These are phyloP conservation scores for Penicillium verrucosum DNA, from an alignment of 2,329 filamentous ascomycete species.

Conservation along the genomic window DNA sequence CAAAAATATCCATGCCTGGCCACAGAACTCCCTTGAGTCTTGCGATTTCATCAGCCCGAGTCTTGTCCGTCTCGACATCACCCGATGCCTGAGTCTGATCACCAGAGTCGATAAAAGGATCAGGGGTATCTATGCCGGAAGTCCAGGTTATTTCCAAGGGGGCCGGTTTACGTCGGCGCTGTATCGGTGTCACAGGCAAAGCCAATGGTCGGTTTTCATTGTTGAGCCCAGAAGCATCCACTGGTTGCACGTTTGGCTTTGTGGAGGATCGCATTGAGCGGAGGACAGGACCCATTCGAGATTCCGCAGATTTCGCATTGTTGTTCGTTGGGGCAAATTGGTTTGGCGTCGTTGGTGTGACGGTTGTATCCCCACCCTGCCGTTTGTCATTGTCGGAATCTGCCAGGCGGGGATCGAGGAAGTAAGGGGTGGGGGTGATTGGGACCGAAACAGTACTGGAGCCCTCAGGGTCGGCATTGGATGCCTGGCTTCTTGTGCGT, in stretches of 20 bases:
- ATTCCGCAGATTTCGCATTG: background rate
- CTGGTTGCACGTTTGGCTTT: background rate
- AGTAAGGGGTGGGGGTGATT: slow-evolving; percentile 16
- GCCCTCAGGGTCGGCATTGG: background rate
- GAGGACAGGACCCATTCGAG: background rate
- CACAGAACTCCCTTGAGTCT: slow-evolving; percentile 49
- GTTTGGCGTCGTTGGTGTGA: slow-evolving; percentile 3
- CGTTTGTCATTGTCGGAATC: slow-evolving; percentile 11
- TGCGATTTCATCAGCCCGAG: slow-evolving; percentile 37
- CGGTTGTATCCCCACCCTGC: background rate
- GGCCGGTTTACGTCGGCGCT: background rate
- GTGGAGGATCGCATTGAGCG: background rate
- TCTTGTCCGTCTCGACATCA: slow-evolving; percentile 25
- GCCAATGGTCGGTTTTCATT: background rate
- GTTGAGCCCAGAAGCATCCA: background rate
- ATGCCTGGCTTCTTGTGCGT: slow-evolving; percentile 4
- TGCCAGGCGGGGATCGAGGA: slow-evolving; percentile 31
- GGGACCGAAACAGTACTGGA: background rate
- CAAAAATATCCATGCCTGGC: slow-evolving; percentile 53
- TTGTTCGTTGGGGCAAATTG: background rate
- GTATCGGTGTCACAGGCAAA: slow-evolving; percentile 15
- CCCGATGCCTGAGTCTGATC: slow-evolving; percentile 9
- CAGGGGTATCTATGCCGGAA: slow-evolving; percentile 10
- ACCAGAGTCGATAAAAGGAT: slow-evolving; percentile 18
- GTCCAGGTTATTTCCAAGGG: background rate